Evolutionary conservation across 306 rosid species (phyloP).

Genomic region (Vicia villosa): DNA sequence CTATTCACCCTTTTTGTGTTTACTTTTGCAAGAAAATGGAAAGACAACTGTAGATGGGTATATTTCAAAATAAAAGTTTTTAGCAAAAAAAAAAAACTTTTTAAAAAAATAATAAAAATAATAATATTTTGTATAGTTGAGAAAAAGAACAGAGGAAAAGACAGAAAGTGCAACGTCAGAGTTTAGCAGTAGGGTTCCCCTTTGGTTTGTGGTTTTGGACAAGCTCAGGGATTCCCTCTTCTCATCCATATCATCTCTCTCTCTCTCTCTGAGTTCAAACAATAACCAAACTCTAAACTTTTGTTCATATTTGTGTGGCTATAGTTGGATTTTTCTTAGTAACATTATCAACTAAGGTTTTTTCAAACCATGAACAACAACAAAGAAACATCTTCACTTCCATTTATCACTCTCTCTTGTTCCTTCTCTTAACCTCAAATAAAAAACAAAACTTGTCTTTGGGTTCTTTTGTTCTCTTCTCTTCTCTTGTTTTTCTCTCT

Average conservation of each 20-base stretch:
- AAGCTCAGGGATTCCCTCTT: constrained; percentile 46
- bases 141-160: constrained; percentile 75
- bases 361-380: constrained; percentile 48
- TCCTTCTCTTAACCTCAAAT: constrained; percentile 47
- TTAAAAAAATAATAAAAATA: constrained; percentile 31
- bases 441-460: constrained; percentile 74
- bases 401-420: constrained; percentile 44
- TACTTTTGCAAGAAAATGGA: constrained; percentile 61
- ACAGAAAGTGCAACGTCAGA: constrained; percentile 95
- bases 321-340: constrained; percentile 59
- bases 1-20: constrained; percentile 38
- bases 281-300: constrained; percentile 41
- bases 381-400: constrained; percentile 39
- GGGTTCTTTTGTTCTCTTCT: constrained; percentile 46
- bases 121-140: constrained; percentile 29
- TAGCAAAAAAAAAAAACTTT: constrained; percentile 2
- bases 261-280: constrained; percentile 9
- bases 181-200: constrained; percentile 78
- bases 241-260: constrained; percentile 39
- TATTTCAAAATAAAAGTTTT: constrained; percentile 45
- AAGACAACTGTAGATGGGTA: constrained; percentile 38
- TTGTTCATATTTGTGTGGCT: constrained; percentile 68
- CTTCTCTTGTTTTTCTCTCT: constrained; percentile 31
- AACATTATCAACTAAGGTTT: constrained; percentile 55
- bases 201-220: constrained; percentile 54